These are phyloP conservation scores for Arthroderma sp. DNA, from an alignment of 2,329 filamentous ascomycete species.

Conservation along the genomic window DNA sequence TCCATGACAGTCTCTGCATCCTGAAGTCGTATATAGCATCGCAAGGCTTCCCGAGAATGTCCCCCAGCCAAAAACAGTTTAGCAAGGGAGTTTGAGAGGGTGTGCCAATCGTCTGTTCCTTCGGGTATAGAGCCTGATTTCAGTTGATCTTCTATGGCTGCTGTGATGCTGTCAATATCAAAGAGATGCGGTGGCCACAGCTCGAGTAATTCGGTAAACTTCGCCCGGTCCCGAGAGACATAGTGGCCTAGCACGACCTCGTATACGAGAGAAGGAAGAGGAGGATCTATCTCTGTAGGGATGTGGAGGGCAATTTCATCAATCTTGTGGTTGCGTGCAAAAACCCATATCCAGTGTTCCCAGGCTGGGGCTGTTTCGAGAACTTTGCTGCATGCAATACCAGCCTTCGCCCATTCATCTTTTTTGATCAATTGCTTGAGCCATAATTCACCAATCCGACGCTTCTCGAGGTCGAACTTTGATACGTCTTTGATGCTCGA, in stretches of 20 bases:
- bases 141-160: slow-evolving; percentile 69
- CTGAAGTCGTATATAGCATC: slow-evolving; percentile 78
- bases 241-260: slow-evolving; percentile 85
- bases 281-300: slow-evolving; percentile 64
- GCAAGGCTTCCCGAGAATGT: slow-evolving; percentile 68
- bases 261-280: slow-evolving; percentile 69
- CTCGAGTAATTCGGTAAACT: slow-evolving; percentile 67
- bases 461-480: slow-evolving; percentile 71
- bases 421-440: slow-evolving; percentile 68
- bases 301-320: slow-evolving; percentile 82
- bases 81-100: slow-evolving; percentile 75
- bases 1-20: slow-evolving; percentile 82
- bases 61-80: slow-evolving; percentile 73
- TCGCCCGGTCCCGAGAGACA: slow-evolving; percentile 59
- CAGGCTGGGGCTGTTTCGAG: slow-evolving; percentile 66
- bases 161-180: slow-evolving; percentile 61
- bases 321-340: slow-evolving; percentile 72
- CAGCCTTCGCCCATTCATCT: slow-evolving; percentile 64
- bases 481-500: slow-evolving; percentile 34
- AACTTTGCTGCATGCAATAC: slow-evolving; percentile 68
- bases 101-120: slow-evolving; percentile 75
- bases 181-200: slow-evolving; percentile 77
- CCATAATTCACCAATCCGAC: slow-evolving; percentile 85
- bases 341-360: slow-evolving; percentile 94
- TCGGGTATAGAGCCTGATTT: slow-evolving; percentile 60